phyloP scores from a whole-genome alignment of 352 stramenopile genomes.

The Pythium dissimile region DNA sequence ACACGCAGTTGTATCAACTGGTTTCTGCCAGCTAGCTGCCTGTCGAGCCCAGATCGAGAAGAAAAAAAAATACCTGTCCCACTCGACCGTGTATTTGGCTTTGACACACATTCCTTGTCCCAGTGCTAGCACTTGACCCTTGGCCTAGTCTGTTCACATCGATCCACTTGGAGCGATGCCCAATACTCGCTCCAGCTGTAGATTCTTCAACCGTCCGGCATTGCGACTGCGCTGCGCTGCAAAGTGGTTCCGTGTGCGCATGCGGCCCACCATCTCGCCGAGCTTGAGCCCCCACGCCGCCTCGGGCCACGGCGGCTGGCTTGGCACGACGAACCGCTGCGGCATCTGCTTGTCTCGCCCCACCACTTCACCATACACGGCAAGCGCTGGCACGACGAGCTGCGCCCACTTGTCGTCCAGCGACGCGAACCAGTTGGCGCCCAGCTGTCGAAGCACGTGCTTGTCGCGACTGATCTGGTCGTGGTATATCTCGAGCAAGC shows the following conservation, averaged over 20 bases:
- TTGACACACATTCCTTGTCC: not conserved
- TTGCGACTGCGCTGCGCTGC: not conserved
- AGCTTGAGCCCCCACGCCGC: constrained; percentile 9
- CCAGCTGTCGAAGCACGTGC: constrained; percentile 15
- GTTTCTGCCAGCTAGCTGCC: too few relatives aligned
- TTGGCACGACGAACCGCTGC: constrained; percentile 18
- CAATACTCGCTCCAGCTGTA: not conserved
- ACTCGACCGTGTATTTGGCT: not conserved
- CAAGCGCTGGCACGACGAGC: constrained; percentile 11
- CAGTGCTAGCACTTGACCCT: not conserved
- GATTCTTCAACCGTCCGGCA: not conserved
- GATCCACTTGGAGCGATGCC: not conserved
- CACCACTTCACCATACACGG: not conserved
- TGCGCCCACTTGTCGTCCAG: constrained; percentile 24
- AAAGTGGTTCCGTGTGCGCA: constrained; percentile 13
- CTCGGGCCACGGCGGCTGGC: constrained; percentile 13
- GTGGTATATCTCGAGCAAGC: not conserved
- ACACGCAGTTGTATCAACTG: too few relatives aligned
- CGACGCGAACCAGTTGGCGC: constrained; percentile 11
- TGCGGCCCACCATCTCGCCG: constrained; percentile 3
- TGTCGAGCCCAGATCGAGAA: too few relatives aligned
- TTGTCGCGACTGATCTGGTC: constrained; percentile 5
- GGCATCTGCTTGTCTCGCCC: constrained; percentile 4
- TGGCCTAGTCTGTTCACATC: not conserved
- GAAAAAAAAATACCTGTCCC: too few relatives aligned